phyloP scores from a whole-genome alignment of 768 basidiomycete species.

The Pulveroboletus sp. region DNA sequence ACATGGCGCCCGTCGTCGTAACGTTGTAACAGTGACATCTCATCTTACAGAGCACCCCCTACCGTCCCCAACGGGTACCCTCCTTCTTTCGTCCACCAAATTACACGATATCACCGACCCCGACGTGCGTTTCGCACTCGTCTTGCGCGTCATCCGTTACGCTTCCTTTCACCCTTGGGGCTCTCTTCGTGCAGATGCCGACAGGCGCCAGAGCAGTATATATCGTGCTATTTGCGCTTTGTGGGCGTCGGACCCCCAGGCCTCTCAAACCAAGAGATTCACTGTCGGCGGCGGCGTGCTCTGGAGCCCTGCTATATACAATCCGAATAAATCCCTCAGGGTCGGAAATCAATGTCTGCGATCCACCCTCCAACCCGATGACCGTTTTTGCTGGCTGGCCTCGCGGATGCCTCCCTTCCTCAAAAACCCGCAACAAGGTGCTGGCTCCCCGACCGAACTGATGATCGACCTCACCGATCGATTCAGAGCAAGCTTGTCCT shows the following conservation, averaged over 20 bases:
- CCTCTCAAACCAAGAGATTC: conserved; percentile 33
- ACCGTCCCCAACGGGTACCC: conserved; percentile 47
- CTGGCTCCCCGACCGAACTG: conserved; percentile 26
- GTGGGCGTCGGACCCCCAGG: conserved; percentile 37
- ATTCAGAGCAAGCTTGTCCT: conserved; percentile 16
- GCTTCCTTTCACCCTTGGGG: conserved; percentile 78
- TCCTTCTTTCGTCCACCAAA: conserved; percentile 38
- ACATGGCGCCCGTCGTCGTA: conserved; percentile 6
- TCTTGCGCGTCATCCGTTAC: conserved; percentile 60
- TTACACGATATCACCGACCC: conserved; percentile 34
- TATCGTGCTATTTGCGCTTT: conserved; percentile 44
- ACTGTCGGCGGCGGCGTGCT: conserved; percentile 58
- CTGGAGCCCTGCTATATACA: conserved; percentile 52
- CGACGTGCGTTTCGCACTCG: conserved; percentile 36
- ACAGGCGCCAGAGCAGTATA: conserved; percentile 45
- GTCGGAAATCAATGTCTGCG: conserved; percentile 16
- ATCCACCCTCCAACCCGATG: conserved; percentile 11
- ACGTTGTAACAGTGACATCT: conserved; percentile 36
- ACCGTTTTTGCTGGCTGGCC: conserved; percentile 55
- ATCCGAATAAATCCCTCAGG: conserved; percentile 15
- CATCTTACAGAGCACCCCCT: conserved; percentile 34
- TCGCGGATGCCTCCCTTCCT: conserved; percentile 49
- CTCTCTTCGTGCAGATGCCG: conserved; percentile 53
- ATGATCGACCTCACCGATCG: conserved; percentile 41
- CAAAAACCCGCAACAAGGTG: conserved; percentile 27